phyloP scores from a whole-genome alignment of 2,329 filamentous ascomycete genomes.

The Leptoxyphium fumago region DNA sequence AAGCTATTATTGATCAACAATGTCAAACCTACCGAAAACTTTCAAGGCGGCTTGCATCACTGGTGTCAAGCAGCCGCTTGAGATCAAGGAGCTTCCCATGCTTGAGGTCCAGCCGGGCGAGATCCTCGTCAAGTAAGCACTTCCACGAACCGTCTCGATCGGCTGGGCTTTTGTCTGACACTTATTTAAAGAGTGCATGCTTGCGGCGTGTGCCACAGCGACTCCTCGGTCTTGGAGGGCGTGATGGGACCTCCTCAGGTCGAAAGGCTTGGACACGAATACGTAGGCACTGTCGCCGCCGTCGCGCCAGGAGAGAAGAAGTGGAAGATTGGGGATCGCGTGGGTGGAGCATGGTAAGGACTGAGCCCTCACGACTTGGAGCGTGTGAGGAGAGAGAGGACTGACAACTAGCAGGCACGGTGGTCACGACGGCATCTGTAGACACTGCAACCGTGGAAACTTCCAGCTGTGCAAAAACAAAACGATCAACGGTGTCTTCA shows the following conservation, averaged over 20 bases:
- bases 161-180: neutral
- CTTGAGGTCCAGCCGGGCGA: slow-evolving; percentile 41
- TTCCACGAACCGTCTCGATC: neutral
- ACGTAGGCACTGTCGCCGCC: slow-evolving; percentile 50
- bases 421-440: slow-evolving; percentile 48
- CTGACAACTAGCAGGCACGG: slow-evolving; percentile 32
- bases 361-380: neutral
- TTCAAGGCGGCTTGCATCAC: slow-evolving; percentile 53
- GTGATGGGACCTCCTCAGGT: slow-evolving; percentile 33
- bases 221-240: slow-evolving; percentile 35
- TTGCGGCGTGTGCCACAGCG: slow-evolving; percentile 57
- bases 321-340: slow-evolving; percentile 49
- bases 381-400: neutral
- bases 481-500: slow-evolving; percentile 49
- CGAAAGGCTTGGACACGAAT: slow-evolving; percentile 45
- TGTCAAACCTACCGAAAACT: slow-evolving; percentile 36
- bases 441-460: slow-evolving; percentile 44
- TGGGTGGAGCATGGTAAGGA: slow-evolving; percentile 46
- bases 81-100: slow-evolving; percentile 45
- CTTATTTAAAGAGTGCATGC: slow-evolving; percentile 36
- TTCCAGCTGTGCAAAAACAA: slow-evolving; percentile 55
- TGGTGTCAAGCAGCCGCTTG: slow-evolving; percentile 36
- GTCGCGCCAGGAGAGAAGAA: slow-evolving; percentile 42
- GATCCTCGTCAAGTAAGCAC: slow-evolving; percentile 45
- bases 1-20: neutral